Base-by-base conservation (phyloP, 1,284 basidiomycete genomes). In the Irpex rosettiformis region DNA sequence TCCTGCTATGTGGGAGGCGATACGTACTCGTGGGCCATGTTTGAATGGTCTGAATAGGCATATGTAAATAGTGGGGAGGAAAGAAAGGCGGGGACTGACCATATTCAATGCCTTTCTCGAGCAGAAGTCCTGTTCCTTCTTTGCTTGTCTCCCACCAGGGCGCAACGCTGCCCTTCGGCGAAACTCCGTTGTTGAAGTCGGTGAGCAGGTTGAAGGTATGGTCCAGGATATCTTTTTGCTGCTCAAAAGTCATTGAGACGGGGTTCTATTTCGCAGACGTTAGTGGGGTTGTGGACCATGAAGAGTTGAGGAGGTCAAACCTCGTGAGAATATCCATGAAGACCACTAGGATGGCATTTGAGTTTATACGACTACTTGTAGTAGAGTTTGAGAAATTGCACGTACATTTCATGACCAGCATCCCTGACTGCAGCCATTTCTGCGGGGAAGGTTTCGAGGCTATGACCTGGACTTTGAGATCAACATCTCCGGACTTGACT, bases 141-240 rank as follows among this genome's bases (percentile, higher is more conserved):
- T 81, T 82, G 72, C 82, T 86, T 1, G 82, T 84, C 69, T 93
- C 89, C 88, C 89, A 93, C 88, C 88, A 92, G 0, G 89, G 87
- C 7, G 88, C 88, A 33, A 91, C 86, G 58, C 77, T 77, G 13
- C 85, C 84, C 67, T 83, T 82, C 0, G 89, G 89, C 16, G 86
- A 78, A 24, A 83, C 74, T n/a, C 83, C 84, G 57, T 84, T 76
- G 67, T 85, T 87, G 69, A 93, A 91, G 4, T 81, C 75, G 3
- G 88, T 90, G 54, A 92, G 73, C 29, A 88, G 76, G 13, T 82
- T 73, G 70, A 80, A 81, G 0, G 89, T 91, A 65, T 88, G 77
- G 58, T 89, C 82, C 42, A 92, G 74, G 55, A 92, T 85, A 61
- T 88, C 88, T 52, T 79, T 79, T 67, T 92, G 89, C 66, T 93